phyloP scores from a whole-genome alignment of 768 basidiomycete genomes.

The Russula emetica region DNA sequence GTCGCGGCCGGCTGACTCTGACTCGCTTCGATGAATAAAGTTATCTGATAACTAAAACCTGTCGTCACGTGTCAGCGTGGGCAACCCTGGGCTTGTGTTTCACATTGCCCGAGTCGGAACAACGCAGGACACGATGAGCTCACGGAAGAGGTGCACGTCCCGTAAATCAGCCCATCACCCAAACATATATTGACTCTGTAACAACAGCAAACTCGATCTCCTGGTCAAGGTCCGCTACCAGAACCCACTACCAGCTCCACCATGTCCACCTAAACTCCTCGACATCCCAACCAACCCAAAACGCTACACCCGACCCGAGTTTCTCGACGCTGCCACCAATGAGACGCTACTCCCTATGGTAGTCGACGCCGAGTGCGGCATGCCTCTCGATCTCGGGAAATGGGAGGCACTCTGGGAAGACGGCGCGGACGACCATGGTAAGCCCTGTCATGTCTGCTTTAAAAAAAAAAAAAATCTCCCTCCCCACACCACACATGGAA shows the following conservation, averaged over 20 bases:
- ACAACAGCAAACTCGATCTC: conserved; percentile 75
- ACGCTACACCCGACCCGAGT: conserved; percentile 84
- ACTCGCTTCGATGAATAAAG: not conserved
- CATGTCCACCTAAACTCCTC: conserved; percentile 94
- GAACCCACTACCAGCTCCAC: conserved; percentile 91
- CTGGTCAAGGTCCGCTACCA: conserved; percentile 90
- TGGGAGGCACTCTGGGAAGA: conserved; percentile 86
- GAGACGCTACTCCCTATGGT: conserved; percentile 91
- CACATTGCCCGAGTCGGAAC: not conserved
- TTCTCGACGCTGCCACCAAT: conserved; percentile 72
- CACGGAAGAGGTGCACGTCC: conserved; percentile 47
- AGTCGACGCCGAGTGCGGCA: conserved; percentile 93
- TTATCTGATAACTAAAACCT: conserved; percentile 18
- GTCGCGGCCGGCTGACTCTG: no score
- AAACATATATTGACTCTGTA: not conserved
- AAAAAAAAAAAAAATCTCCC: no score
- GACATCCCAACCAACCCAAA: conserved; percentile 86
- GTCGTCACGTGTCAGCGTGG: conserved; percentile 2
- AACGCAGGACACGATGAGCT: conserved; percentile 40
- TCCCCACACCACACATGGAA: not conserved
- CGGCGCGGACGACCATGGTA: conserved; percentile 64
- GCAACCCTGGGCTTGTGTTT: no score
- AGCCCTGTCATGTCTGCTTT: not conserved
- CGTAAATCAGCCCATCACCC: not conserved
- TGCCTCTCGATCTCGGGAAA: conserved; percentile 86